Percentiles rank a stretch among this genome's conserved stretches.
These are phyloP conservation scores for Penicillium italicum DNA, from an alignment of 2,329 filamentous ascomycete species.

Conservation along the genomic window DNA sequence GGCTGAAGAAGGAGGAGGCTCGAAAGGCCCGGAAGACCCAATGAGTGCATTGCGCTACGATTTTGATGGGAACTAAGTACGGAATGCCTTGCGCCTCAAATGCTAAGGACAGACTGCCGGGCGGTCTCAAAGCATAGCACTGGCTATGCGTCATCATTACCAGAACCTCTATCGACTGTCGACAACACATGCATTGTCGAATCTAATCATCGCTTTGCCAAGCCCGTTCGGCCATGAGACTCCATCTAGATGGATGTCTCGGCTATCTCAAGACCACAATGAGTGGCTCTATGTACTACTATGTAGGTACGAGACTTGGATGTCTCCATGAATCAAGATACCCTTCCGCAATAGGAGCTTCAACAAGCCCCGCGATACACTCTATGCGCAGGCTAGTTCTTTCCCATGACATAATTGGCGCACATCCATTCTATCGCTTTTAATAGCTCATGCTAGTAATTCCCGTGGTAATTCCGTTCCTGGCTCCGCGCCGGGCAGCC, in stretches of 20 bases:
- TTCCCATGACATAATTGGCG: background rate
- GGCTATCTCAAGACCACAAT: background rate
- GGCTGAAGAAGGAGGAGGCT: slow-evolving; percentile 42
- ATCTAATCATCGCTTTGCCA: background rate
- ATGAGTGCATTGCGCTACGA: slow-evolving; percentile 6
- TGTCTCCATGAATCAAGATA: slow-evolving; percentile 15
- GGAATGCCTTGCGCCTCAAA: background rate
- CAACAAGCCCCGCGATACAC: background rate
- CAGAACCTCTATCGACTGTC: background rate
- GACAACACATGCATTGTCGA: background rate
- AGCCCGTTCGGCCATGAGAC: background rate
- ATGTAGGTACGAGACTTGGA: slow-evolving; percentile 7
- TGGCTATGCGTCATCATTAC: background rate
- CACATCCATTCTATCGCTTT: background rate
- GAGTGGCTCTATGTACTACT: slow-evolving; percentile 1
- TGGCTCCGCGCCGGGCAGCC: slow-evolving; percentile 2
- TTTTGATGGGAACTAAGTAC: background rate
- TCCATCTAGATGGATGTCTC: background rate
- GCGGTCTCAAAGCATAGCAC: background rate
- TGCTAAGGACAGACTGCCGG: background rate
- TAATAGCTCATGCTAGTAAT: background rate
- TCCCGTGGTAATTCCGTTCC: background rate
- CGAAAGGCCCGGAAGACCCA: slow-evolving; percentile 32
- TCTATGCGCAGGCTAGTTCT: background rate
- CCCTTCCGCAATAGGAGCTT: slow-evolving; percentile 7